These are phyloP conservation scores for Linnemannia elongata DNA, from an alignment of 192 early-diverging fungal species.

Conservation along the genomic window DNA sequence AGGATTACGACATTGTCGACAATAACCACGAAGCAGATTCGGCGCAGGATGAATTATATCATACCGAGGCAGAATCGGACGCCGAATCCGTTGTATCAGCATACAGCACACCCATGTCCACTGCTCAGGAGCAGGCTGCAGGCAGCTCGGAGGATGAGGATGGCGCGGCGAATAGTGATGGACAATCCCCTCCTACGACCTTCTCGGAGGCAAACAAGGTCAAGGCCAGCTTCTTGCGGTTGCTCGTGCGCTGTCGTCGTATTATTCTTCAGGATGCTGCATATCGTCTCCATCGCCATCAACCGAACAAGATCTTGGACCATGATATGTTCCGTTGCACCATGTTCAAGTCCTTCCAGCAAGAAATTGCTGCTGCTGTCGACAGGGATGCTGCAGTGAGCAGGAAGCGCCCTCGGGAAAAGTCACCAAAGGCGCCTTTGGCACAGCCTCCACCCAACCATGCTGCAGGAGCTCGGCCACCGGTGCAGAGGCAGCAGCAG, in stretches of 20 bases:
- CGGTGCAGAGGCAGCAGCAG: background rate
- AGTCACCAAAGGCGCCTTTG: background rate
- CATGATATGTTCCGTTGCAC: background rate
- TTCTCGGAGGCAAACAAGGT: background rate
- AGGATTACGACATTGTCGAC: background rate
- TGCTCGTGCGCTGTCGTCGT: background rate
- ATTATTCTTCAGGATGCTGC: background rate
- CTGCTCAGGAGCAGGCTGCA: background rate
- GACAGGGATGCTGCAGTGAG: background rate
- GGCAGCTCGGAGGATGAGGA: background rate
- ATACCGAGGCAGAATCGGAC: background rate
- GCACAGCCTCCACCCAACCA: background rate
- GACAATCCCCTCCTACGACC: background rate
- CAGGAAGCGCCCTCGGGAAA: background rate
- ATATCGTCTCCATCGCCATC: background rate
- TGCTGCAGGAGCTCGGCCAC: background rate
- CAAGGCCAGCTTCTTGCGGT: background rate
- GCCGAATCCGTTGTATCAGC: background rate
- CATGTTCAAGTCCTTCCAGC: slow-evolving; percentile 2
- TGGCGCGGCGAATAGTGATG: background rate
- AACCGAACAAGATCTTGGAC: background rate
- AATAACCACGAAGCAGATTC: background rate
- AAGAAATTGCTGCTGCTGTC: background rate
- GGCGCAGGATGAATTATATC: too few species aligned
- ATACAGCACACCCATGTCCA: background rate